Percentiles rank a stretch among this genome's conserved stretches.
phyloP scores from a whole-genome alignment of 148 eudicot genomes.

The Vaccinium corymbosum region DNA sequence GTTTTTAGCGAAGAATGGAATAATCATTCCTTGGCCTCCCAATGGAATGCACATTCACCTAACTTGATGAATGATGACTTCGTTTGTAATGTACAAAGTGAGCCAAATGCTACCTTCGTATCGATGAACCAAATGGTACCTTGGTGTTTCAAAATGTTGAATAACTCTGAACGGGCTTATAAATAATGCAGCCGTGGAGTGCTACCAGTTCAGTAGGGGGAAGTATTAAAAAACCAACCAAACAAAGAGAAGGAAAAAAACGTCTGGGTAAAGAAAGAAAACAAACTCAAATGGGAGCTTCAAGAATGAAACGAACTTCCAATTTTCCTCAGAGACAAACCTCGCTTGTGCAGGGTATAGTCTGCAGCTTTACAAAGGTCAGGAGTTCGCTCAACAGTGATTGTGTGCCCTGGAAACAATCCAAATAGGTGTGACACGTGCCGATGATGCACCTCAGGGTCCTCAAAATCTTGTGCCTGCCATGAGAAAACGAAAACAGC shows the following conservation, averaged over 20 bases:
- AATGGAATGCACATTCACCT: not conserved
- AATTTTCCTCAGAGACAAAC: constrained; percentile 15
- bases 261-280: not conserved
- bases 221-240: not conserved
- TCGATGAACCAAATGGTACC: not conserved
- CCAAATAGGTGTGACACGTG: constrained; percentile 87
- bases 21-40: not conserved
- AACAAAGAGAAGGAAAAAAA: not conserved
- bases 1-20: not conserved
- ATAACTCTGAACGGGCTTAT: not conserved
- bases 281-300: not conserved
- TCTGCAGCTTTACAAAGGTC: constrained; percentile 82
- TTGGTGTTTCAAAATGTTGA: not conserved
- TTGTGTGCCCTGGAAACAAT: constrained; percentile 75
- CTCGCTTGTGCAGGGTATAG: constrained; percentile 59
- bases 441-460: constrained; percentile 74
- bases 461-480: constrained; percentile 65
- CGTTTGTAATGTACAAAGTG: not conserved
- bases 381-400: constrained; percentile 56
- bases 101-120: not conserved
- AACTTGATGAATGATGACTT: not conserved
- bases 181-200: not conserved
- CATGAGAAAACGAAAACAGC: not conserved
- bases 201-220: not conserved
- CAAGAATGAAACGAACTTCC: not conserved